A percentile compares a stretch with the other conserved stretches of the same genome.
Conservation (phyloP, 345 rosid genomes). For the Murraya paniculata region DNA sequence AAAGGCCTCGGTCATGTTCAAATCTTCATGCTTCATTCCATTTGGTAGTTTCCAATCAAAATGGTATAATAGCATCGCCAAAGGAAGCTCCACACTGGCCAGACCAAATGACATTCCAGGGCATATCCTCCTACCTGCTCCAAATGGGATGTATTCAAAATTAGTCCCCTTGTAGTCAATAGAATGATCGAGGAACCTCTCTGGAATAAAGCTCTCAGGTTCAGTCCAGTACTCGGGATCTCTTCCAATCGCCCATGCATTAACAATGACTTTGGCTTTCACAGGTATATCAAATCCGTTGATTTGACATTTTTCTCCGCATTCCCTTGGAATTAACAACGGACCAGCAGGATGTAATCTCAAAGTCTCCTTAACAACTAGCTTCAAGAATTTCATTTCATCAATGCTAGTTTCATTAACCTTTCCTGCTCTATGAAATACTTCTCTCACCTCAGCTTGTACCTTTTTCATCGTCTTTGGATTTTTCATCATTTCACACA, state of each 20-base stretch:
- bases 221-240: conserved; percentile 30
- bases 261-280: conserved; percentile 19
- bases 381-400: conserved; percentile 24
- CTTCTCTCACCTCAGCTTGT: conserved; percentile 32
- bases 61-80: conserved; percentile 23
- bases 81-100: conserved; percentile 21
- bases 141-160: conserved; percentile 30
- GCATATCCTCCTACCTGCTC: conserved; percentile 36
- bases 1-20: conserved; percentile 26
- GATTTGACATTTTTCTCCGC: background rate
- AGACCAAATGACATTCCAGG: conserved; percentile 26
- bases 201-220: conserved; percentile 23
- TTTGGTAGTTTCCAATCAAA: conserved; percentile 32
- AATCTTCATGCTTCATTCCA: background rate
- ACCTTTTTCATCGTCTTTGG: conserved; percentile 28
- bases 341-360: conserved; percentile 32
- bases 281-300: conserved; percentile 17
- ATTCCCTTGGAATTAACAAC: conserved; percentile 33
- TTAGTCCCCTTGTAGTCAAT: conserved; percentile 25
- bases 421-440: conserved; percentile 6
- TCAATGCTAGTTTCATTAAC: conserved; percentile 24
- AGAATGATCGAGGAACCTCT: conserved; percentile 24
- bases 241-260: conserved; percentile 30
- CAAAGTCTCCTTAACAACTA: conserved; percentile 29
- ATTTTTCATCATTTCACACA: conserved; percentile 31